phyloP scores from a whole-genome alignment of 805 yeast species.

The Candida suzukii region DNA sequence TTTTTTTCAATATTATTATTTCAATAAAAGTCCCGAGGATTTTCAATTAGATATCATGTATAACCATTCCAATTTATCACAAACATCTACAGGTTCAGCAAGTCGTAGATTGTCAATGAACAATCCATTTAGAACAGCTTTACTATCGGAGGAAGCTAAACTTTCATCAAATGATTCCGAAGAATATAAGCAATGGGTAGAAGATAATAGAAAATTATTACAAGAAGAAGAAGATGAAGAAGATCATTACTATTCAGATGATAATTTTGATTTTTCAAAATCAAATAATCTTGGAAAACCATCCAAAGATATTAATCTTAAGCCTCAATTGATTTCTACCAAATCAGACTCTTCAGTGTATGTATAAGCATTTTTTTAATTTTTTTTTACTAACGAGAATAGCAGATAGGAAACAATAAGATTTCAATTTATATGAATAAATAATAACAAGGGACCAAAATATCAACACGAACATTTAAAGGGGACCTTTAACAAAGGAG shows the following conservation, averaged over 20 bases:
- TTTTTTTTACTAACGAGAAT: conserved; percentile 7
- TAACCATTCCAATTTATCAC: conserved; percentile 23
- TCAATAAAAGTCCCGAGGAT: no score
- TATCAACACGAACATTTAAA: no score
- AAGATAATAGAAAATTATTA: conserved; percentile 24
- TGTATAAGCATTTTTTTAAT: conserved; percentile 7
- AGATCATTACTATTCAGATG: conserved; percentile 37
- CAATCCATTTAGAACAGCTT: conserved; percentile 63
- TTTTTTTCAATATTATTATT: background rate
- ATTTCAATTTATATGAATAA: no score
- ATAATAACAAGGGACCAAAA: no score
- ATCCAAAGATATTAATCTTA: conserved; percentile 6
- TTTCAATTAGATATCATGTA: conserved; percentile 17
- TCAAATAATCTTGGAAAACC: no score
- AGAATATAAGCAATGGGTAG: conserved; percentile 55
- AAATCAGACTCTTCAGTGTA: conserved; percentile 17
- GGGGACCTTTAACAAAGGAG: no score
- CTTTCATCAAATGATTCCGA: conserved; percentile 5
- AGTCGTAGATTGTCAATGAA: conserved; percentile 53
- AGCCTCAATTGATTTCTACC: conserved; percentile 11
- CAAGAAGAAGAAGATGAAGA: conserved; percentile 28
- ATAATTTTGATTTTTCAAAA: conserved; percentile 19
- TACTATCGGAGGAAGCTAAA: conserved; percentile 24
- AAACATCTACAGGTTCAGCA: conserved; percentile 28
- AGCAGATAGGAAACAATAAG: background rate